Evolutionary conservation across 2,329 filamentous ascomycete genomes (phyloP), one percentile per base, ranked within the genome.

Genomic region (Ceratocystis alfenasii): DNA sequence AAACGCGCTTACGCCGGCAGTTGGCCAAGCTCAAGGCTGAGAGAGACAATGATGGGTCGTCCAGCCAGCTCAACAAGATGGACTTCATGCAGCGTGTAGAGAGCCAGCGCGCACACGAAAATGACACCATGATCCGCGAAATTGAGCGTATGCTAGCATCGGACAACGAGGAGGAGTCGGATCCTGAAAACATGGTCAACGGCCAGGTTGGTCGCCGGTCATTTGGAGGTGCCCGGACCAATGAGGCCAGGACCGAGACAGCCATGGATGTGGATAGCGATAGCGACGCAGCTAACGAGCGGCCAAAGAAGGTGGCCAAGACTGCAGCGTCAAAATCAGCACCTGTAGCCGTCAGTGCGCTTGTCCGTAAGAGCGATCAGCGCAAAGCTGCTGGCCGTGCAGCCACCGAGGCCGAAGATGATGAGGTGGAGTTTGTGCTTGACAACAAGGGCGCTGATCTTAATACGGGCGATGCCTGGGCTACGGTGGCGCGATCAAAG

Each of bases 31-130:
- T 78, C 8, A 76, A 78, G 44, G 65, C 64, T 1, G 72, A 76
- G 7, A 76, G 80, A 15, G 80, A 82, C 25, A n/a, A 36, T n/a
- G 77, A 76, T n/a, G 78, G 73, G 20, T 82, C 83, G 0, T 80
- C 82, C 70, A 86, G 87, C 15, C 87, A 84, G 70, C 77, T 99
- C 5, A 85, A 89, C 75, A 82, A 83, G 63, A 90, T 99, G 87
- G 89, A 90, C 68, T 99, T 99, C 74, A 97, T 99, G 94, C 85
- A 87, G 71, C 90, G 87, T 70, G 90, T 91, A 1, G 92, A 96
- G 72, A 88, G 87, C 33, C 81, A 85, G 46, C 85, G 85, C 71
- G 91, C 87, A 74, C 84, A 87, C 69, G 83, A 85, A 66, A 96
- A 97, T 70, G 89, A 96, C 71, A 87, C 89, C 66, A 83, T 90